Evolutionary conservation across 495 filamentous ascomycete species (phyloP).

Genomic region (Jackrogersella minutella): DNA sequence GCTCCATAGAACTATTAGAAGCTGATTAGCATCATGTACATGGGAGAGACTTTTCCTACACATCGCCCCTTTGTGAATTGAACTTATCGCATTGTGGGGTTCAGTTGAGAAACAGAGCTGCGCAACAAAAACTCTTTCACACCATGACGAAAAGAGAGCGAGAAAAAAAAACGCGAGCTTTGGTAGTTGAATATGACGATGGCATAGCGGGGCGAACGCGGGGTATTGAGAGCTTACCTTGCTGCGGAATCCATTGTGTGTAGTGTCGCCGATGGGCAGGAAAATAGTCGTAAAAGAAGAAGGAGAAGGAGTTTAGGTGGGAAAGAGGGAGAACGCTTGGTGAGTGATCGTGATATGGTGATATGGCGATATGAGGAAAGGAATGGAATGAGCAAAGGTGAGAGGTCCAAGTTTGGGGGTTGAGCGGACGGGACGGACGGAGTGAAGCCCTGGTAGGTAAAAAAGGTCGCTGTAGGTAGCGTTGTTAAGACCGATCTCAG

Average conservation of each 20-base stretch:
- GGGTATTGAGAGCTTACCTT: slow-evolving; percentile 51
- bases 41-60: too few relatives aligned
- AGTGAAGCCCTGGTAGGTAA: neutral
- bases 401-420: slow-evolving; percentile 29
- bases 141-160: too few relatives aligned
- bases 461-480: neutral
- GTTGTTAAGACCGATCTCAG: slow-evolving; percentile 36
- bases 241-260: slow-evolving; percentile 55
- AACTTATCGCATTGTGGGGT: too few relatives aligned
- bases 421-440: slow-evolving; percentile 30
- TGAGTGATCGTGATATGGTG: neutral
- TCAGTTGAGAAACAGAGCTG: slow-evolving; percentile 2
- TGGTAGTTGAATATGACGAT: slow-evolving; percentile 16
- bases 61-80: too few relatives aligned
- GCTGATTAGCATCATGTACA: slow-evolving; percentile 16
- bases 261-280: slow-evolving; percentile 20
- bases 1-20: slow-evolving; percentile 68
- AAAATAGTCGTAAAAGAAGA: neutral
- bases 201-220: slow-evolving; percentile 50
- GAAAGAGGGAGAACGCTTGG: neutral
- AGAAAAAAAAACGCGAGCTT: slow-evolving; percentile 9
- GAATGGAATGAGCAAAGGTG: slow-evolving; percentile 8
- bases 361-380: slow-evolving; percentile 1
- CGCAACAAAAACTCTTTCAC: slow-evolving; percentile 13
- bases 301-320: slow-evolving; percentile 29